A percentile compares a stretch with the other conserved stretches of the same genome.
Evolutionary conservation across 345 rosid species (phyloP).

Genomic region (Mangifera indica): DNA sequence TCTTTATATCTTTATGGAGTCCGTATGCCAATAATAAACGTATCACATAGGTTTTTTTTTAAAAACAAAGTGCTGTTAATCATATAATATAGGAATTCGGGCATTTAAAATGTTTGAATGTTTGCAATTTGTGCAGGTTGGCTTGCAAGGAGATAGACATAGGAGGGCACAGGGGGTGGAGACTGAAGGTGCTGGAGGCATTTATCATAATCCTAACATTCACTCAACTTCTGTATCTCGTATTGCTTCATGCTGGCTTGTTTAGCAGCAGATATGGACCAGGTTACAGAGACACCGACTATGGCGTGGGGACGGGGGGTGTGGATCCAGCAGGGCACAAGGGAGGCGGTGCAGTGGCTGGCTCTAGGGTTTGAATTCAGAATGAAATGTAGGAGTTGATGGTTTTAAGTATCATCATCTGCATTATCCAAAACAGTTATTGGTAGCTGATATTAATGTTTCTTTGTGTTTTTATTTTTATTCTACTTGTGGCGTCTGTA

Average conservation of each 20-base stretch:
- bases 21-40: no score
- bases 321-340: constrained; percentile 34
- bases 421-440: background rate
- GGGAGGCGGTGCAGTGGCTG: constrained; percentile 23
- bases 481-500: no score
- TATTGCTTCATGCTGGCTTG: constrained; percentile 73
- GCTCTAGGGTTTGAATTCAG: constrained; percentile 30
- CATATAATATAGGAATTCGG: no score
- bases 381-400: background rate
- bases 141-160: constrained; percentile 83
- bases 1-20: no score
- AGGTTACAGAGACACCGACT: constrained; percentile 62
- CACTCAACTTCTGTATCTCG: constrained; percentile 60
- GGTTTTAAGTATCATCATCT: background rate
- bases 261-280: constrained; percentile 52
- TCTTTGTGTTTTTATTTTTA: background rate
- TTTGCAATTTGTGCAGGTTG: constrained; percentile 39
- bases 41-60: no score
- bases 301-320: constrained; percentile 35
- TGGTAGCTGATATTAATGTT: background rate
- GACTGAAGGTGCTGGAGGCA: constrained; percentile 67
- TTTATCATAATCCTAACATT: constrained; percentile 66
- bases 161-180: constrained; percentile 91
- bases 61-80: no score
- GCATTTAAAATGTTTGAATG: no score